Conservation (phyloP, 306 rosid genomes). For the Fragaria vesca region DNA sequence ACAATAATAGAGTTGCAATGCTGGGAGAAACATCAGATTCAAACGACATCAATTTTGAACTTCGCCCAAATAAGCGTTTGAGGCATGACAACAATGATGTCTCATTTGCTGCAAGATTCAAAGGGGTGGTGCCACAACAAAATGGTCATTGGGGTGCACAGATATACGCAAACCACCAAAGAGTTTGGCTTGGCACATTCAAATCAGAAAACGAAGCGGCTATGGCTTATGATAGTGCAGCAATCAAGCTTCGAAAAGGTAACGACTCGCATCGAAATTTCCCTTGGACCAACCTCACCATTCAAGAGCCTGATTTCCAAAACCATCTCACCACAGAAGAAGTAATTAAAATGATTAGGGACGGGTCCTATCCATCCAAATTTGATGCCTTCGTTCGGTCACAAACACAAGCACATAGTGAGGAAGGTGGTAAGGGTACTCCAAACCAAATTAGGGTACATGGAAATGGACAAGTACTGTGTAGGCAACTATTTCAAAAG, state of each 20-base stretch:
- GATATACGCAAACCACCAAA: slow-evolving; percentile 77
- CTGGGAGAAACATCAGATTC: slow-evolving; percentile 28
- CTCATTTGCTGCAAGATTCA: slow-evolving; percentile 44
- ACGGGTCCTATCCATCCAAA: slow-evolving; percentile 62
- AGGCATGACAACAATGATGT: slow-evolving; percentile 12
- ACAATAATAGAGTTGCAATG: neutral
- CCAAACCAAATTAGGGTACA: slow-evolving; percentile 20
- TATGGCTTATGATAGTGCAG: slow-evolving; percentile 82
- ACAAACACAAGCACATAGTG: slow-evolving; percentile 13
- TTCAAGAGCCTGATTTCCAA: slow-evolving; percentile 64
- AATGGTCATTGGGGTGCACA: slow-evolving; percentile 95
- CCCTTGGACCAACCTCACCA: slow-evolving; percentile 57
- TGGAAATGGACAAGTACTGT: slow-evolving; percentile 30
- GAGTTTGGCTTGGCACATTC: slow-evolving; percentile 93
- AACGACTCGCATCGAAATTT: slow-evolving; percentile 61
- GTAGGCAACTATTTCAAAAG: slow-evolving; percentile 66
- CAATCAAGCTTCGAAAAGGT: slow-evolving; percentile 64
- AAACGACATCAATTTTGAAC: slow-evolving; percentile 20
- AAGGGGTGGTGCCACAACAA: slow-evolving; percentile 80
- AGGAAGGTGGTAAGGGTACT: slow-evolving; percentile 8
- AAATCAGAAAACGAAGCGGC: slow-evolving; percentile 70
- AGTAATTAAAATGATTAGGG: slow-evolving; percentile 70
- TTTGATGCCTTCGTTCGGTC: slow-evolving; percentile 47
- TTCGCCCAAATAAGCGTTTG: slow-evolving; percentile 21
- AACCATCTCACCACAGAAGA: slow-evolving; percentile 44